These are phyloP conservation scores for Chloris gayana DNA, from an alignment of 176 grass and related monocot species.

Conservation along the genomic window DNA sequence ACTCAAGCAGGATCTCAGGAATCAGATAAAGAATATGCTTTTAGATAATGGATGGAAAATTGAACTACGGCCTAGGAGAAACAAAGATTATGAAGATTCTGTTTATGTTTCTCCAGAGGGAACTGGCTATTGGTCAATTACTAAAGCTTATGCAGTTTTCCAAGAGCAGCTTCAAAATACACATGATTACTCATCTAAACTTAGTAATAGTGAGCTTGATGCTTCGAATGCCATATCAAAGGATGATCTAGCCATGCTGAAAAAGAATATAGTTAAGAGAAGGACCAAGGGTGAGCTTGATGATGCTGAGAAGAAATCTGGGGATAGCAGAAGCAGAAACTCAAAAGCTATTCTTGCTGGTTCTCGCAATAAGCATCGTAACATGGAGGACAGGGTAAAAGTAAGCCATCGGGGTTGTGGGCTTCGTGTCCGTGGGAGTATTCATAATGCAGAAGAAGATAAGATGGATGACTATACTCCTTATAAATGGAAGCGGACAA, in stretches of 20 bases:
- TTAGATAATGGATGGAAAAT: slow-evolving; percentile 84
- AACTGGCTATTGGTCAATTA: slow-evolving; percentile 91
- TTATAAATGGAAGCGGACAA: slow-evolving; percentile 78
- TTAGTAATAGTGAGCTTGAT: slow-evolving; percentile 29
- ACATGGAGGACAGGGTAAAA: slow-evolving; percentile 30
- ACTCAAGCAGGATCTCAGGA: slow-evolving; percentile 74
- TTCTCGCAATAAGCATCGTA: slow-evolving; percentile 39
- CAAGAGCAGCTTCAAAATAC: slow-evolving; percentile 57
- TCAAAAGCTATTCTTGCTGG: slow-evolving; percentile 27
- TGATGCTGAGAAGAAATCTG: slow-evolving; percentile 51
- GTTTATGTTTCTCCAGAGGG: slow-evolving; percentile 84
- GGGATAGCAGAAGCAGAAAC: slow-evolving; percentile 43
- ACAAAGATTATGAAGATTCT: slow-evolving; percentile 80
- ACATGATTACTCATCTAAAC: slow-evolving; percentile 34
- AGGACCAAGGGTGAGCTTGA: slow-evolving; percentile 44
- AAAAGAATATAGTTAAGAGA: slow-evolving; percentile 86
- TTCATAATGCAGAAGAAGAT: slow-evolving; percentile 48
- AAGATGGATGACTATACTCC: slow-evolving; percentile 58
- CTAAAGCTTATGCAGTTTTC: slow-evolving; percentile 91
- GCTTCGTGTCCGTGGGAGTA: slow-evolving; percentile 53
- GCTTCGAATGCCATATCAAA: slow-evolving; percentile 55
- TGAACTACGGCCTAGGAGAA: slow-evolving; percentile 70
- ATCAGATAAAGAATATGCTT: slow-evolving; percentile 74
- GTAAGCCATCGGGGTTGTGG: slow-evolving; percentile 44
- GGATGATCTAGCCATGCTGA: slow-evolving; percentile 74